Percentiles rank a stretch among this genome's conserved stretches.
Conservation (phyloP, 306 rosid genomes). For the Cotoneaster glaucophyllus region DNA sequence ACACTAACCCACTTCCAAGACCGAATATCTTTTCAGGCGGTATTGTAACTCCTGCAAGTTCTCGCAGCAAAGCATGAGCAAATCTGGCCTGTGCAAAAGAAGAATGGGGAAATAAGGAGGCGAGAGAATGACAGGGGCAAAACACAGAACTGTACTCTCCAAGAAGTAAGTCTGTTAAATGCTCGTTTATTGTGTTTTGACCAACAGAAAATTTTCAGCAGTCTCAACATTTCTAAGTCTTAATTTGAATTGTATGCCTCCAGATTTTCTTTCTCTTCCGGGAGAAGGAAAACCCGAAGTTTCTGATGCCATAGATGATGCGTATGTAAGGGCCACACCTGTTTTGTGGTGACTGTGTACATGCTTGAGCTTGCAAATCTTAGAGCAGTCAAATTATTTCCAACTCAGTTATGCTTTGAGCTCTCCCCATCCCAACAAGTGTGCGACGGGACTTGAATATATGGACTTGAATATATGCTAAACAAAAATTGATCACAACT, state of each 20-base stretch:
- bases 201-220: background rate
- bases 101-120: background rate
- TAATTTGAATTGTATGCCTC: background rate
- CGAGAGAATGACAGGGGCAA: background rate
- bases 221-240: background rate
- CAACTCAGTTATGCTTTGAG: background rate
- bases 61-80: constrained; percentile 71
- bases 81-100: constrained; percentile 54
- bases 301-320: constrained; percentile 1
- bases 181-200: background rate
- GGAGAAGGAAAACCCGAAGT: background rate
- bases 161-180: too few species aligned
- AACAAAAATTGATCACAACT: background rate
- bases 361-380: constrained; percentile 72
- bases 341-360: constrained; percentile 79
- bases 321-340: constrained; percentile 32
- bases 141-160: background rate
- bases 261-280: background rate
- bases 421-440: background rate
- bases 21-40: constrained; percentile 83
- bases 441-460: background rate
- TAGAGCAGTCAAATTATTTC: constrained; percentile 26
- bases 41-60: constrained; percentile 70
- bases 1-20: constrained; percentile 75
- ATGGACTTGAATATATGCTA: background rate